Base-by-base conservation (phyloP, 1,284 basidiomycete species). In the Nidula niveotomentosa region DNA sequence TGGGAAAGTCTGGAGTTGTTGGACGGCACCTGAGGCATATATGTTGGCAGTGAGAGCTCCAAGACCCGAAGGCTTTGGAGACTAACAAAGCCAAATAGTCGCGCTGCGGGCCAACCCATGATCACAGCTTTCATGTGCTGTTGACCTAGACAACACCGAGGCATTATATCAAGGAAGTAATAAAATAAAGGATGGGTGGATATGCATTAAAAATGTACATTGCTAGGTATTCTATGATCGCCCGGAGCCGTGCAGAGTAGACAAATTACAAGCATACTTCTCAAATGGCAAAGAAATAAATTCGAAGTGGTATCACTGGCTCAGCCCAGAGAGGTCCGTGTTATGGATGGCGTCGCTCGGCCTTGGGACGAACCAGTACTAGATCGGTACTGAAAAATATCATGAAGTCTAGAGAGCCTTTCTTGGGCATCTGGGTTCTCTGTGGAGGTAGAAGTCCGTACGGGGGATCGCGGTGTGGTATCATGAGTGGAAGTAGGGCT, bases 311-410 rank as follows among this genome's bases (percentile, higher is more conserved):
- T 10, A 10, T 15, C 12, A 15, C 45, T 15, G 37, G 10, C 10
- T 46, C 18, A 46, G 45, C 48, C 58, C 49, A 56, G 58, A 34
- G 58, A 58, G 48, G 55, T 60, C 54, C 55, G 61, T 52, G 62
- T 49, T 13, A 54, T 62, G 15, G 67, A 66, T 49, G 69, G 64
- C 46, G 66, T 69, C 34, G 63, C 59, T 51, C 67, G 66, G 36
- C 73, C 76, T 36, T 79, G 79, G 2, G 83, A 85, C 15, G 86
- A 86, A 9, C 80, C 80, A 58, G 80, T 83, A 66, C 86, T 88
- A 15, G 86, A 81, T 53, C 90, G 81, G 70, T 93, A 93, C 60
- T 90, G 88, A 72, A 93, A 93, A 58, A 93, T 77, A 64, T 89
- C 83, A 66, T 93, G 91, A 53, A 93, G 67, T 60, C 86, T 75